These are phyloP conservation scores for Dioszegia aurantiaca DNA, from an alignment of 768 basidiomycete genomes.

Conservation along the genomic window DNA sequence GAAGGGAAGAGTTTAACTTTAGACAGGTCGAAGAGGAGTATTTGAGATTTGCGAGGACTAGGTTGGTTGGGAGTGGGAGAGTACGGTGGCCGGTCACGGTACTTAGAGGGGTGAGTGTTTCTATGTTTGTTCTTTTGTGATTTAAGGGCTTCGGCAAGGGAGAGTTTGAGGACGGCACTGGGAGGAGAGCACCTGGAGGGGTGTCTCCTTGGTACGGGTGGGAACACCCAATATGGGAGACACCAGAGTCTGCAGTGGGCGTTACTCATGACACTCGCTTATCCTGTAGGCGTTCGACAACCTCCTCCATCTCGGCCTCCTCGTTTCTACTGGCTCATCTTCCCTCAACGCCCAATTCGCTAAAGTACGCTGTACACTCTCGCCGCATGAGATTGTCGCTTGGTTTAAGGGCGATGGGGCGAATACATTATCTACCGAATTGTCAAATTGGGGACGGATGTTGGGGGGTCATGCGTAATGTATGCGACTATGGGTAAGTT, in stretches of 20 bases:
- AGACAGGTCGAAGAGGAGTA: constrained; percentile 76
- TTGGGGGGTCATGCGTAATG: constrained; percentile 46
- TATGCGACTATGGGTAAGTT: not conserved
- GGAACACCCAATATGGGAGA: too few species aligned
- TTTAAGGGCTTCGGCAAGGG: too few species aligned
- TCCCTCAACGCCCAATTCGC: constrained; percentile 65
- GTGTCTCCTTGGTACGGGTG: too few species aligned
- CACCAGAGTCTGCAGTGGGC: too few species aligned
- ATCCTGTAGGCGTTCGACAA: constrained; percentile 69
- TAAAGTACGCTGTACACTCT: constrained; percentile 67
- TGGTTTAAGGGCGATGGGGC: constrained; percentile 49
- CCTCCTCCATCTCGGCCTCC: constrained; percentile 61
- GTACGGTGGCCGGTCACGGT: constrained; percentile 41
- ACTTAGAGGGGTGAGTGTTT: constrained; percentile 64
- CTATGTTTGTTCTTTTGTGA: too few species aligned
- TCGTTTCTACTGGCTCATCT: constrained; percentile 56
- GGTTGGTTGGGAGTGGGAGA: constrained; percentile 50
- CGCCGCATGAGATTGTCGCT: constrained; percentile 61
- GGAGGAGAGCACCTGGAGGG: too few species aligned
- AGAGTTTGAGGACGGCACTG: too few species aligned
- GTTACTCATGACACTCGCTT: too few species aligned
- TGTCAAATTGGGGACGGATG: constrained; percentile 49
- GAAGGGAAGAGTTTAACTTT: constrained; percentile 79
- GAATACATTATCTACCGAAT: constrained; percentile 44
- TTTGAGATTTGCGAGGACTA: constrained; percentile 61